phyloP scores from a whole-genome alignment of 495 filamentous ascomycete species.

The Durotheca rogersii region DNA sequence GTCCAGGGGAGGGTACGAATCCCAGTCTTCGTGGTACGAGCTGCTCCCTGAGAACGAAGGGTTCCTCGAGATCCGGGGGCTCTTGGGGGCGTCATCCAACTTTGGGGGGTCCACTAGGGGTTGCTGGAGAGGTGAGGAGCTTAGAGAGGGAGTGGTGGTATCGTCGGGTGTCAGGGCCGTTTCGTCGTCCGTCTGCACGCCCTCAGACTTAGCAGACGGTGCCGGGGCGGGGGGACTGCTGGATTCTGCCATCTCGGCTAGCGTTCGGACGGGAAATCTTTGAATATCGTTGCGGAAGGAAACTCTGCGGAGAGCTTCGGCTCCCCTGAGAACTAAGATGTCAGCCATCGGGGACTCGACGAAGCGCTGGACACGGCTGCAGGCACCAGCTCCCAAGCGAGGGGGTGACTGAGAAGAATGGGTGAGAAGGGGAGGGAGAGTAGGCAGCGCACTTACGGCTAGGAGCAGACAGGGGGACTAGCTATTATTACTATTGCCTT shows the following conservation, averaged over 20 bases:
- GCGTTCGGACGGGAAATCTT: slow-evolving; percentile 37
- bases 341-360: slow-evolving; percentile 39
- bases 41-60: slow-evolving; percentile 75
- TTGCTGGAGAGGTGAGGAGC: slow-evolving; percentile 43
- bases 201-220: slow-evolving; percentile 42
- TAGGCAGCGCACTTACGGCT: slow-evolving; percentile 17
- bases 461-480: slow-evolving; percentile 22
- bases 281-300: slow-evolving; percentile 41
- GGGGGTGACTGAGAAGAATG: slow-evolving; percentile 11
- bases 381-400: neutral
- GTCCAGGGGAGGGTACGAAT: slow-evolving; percentile 81
- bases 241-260: slow-evolving; percentile 52
- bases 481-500: slow-evolving; percentile 23
- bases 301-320: slow-evolving; percentile 40
- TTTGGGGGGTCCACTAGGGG: slow-evolving; percentile 45
- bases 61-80: slow-evolving; percentile 63
- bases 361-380: too few relatives aligned
- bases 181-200: slow-evolving; percentile 46
- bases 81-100: slow-evolving; percentile 47
- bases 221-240: slow-evolving; percentile 34
- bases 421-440: slow-evolving; percentile 11
- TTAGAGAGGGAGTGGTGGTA: slow-evolving; percentile 40
- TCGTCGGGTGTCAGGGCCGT: slow-evolving; percentile 44
- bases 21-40: slow-evolving; percentile 86
- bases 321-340: slow-evolving; percentile 40